Base-by-base conservation (phyloP, 192 early-diverging fungal genomes). In the Coemansia sp. region DNA sequence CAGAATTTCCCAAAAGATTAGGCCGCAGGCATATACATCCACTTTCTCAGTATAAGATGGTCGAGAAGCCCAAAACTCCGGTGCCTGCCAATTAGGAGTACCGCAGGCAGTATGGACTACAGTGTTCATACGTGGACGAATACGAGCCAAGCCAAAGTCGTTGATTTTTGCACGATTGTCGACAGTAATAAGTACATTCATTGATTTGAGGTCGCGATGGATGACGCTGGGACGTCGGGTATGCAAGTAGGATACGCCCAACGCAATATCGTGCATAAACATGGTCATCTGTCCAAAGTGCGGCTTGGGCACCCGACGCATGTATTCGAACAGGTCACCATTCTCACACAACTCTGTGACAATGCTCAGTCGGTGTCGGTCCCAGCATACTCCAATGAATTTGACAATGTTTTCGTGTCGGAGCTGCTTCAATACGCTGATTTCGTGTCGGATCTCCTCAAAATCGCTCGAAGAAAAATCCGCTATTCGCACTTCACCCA, bases 61-160 rank as follows among this genome's bases (percentile, higher is more conserved):
- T 22, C 84, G 83, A 18, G 85, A 64, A 0, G 83, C 77, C 88
- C 88, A 91, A 56, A 88, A 89, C 76, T 91, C 89, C 27, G 89
- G 89, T 7, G 89, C 89, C 76, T 89, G 88, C 89, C 89, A 91
- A 53, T 91, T 91, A 58, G 89, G 89, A 18, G 89, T 91, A 5
- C 89, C 89, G 53, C 89, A 91, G 22, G 88, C 87, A 4, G 89
- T 91, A 30, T 91, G 89, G 67, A 89, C 83, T 27, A 84, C 84
- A 19, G 87, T 83, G 50, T 86, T 88, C 60, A 87, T 85, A 19
- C 81, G 83, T 27, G 88, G 84, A 3, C 89, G 81, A 60, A 91
- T 91, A 5, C 89, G 86, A 7, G 89, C 89, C 34, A 91, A 65
- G n/a, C 89, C 89, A 84, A 91, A 91, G 62, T 91, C 89, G 59